Conservation (phyloP, 2,329 filamentous ascomycete genomes). For the Fusarium piperis region DNA sequence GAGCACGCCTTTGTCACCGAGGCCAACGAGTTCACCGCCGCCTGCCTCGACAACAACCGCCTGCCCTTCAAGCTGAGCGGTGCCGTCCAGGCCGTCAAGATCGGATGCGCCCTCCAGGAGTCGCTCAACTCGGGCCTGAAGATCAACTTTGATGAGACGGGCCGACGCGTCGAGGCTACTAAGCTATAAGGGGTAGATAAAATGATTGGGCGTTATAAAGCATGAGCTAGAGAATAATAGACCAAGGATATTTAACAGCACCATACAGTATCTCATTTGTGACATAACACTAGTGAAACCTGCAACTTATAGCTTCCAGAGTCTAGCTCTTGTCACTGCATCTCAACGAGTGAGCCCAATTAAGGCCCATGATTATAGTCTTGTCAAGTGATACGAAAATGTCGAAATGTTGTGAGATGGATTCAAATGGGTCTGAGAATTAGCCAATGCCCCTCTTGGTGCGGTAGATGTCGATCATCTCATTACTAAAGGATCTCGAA, state of each 20-base stretch:
- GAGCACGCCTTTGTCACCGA: conserved; percentile 71
- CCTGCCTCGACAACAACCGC: conserved; percentile 64
- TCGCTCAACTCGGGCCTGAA: conserved; percentile 64
- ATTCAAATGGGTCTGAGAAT: neutral
- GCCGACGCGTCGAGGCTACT: conserved; percentile 36
- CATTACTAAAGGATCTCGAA: neutral
- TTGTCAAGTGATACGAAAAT: neutral
- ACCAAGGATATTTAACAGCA: neutral
- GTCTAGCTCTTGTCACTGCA: neutral
- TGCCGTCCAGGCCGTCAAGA: conserved; percentile 68
- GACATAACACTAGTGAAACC: neutral
- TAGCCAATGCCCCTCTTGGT: neutral
- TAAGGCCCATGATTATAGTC: neutral
- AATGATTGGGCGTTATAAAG: neutral
- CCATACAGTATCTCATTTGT: neutral
- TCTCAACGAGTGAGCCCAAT: neutral
- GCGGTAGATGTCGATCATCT: neutral
- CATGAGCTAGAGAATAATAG: conserved; percentile 15
- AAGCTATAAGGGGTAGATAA: conserved; percentile 30
- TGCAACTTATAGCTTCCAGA: neutral
- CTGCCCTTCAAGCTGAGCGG: conserved; percentile 67
- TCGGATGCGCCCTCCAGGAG: conserved; percentile 70
- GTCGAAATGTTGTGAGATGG: neutral
- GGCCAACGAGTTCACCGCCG: conserved; percentile 70
- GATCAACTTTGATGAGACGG: conserved; percentile 66